Conservation (phyloP, 2,329 filamentous ascomycete genomes). For the Diaporthe citrichinensis region DNA sequence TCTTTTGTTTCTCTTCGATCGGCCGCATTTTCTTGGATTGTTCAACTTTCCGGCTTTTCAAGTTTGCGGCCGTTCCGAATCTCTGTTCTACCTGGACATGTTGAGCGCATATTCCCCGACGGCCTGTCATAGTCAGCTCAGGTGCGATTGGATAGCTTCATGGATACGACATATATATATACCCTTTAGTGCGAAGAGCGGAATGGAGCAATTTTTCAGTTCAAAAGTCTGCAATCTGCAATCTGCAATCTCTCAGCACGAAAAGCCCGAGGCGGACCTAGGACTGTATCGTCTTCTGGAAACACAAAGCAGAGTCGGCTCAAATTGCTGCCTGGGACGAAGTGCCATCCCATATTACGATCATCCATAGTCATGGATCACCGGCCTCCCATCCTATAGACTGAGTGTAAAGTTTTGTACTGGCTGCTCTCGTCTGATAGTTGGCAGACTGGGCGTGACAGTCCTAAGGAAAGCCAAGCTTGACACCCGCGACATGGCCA, state of each 20-base stretch:
- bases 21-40: background rate
- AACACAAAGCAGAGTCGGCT: background rate
- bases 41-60: background rate
- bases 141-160: constrained; percentile 23
- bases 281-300: background rate
- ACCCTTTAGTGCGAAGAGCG: constrained; percentile 31
- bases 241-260: background rate
- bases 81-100: constrained; percentile 2
- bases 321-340: background rate
- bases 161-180: constrained; percentile 32
- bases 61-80: background rate
- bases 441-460: background rate
- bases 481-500: background rate
- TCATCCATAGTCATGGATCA: background rate
- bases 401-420: background rate
- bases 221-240: background rate
- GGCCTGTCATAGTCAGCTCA: constrained; percentile 16
- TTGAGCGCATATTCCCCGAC: constrained; percentile 22
- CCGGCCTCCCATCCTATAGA: too few species aligned
- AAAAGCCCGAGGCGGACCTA: background rate
- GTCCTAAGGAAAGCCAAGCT: background rate
- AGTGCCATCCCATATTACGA: background rate
- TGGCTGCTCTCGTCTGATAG: background rate
- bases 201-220: constrained; percentile 12
- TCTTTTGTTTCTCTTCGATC: constrained; percentile 19